Base-by-base conservation (phyloP, 1,284 basidiomycete genomes). In the Cutaneotrichosporon dermatis region DNA sequence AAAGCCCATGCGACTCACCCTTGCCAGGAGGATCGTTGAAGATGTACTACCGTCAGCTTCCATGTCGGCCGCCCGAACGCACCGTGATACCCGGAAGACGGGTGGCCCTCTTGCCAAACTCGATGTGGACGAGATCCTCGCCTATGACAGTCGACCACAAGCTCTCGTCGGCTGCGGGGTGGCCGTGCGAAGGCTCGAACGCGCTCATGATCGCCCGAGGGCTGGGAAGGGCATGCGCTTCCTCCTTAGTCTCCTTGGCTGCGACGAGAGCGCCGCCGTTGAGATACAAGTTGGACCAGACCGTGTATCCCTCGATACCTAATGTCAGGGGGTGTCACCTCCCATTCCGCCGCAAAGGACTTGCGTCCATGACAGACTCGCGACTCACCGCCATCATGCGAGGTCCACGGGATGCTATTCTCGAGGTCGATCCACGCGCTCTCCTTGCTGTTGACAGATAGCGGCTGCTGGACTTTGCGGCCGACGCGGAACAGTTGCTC, bases 21-120 rank as follows among this genome's bases (percentile, higher is more conserved):
- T 51, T 54, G n/a, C 73, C 73, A 33, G 71, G 68, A 15, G 61
- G 65, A 55, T 75, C 73, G 59, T 73, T 73, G 63, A 75, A 75
- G 52, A 75, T 65, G 58, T 73, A 72, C 70, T 74, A 36, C 15
- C 3, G 25, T 45, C 45, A 33, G 37, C 25, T 25, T 25, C 25
- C 25, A 25, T 34, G 25, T 42, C 3, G 1, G 2, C 40, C 11
- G 13, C 10, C 3, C 36, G 37, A 43, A 65, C 71, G 64, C 57
- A 73, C 72, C 8, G 73, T 73, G 2, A 71, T 61, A 12, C 71
- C 73, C 3, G 64, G 65, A 2, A 75, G 55, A n/a, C 63, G 62
- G 15, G 69, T 54, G 0, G 59, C 73, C 42, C 59, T 63, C 41
- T 60, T 66, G 11, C 71, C 70, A 16, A 73, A 35, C 61, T 71